phyloP scores from a whole-genome alignment of 1,284 basidiomycete species.

The Abortiporus biennis region DNA sequence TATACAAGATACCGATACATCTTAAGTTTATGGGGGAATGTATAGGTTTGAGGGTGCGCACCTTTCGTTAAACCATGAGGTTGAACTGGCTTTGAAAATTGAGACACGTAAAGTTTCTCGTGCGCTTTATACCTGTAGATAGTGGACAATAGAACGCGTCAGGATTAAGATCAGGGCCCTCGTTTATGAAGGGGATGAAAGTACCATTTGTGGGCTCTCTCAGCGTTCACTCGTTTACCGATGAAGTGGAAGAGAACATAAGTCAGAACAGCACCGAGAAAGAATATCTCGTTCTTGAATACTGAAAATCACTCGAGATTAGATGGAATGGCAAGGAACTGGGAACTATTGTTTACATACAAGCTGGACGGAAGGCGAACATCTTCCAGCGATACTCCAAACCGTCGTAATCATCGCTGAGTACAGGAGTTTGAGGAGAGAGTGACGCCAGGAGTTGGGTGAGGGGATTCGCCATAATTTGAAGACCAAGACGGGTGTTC shows the following conservation, averaged over 20 bases:
- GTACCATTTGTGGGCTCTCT: constrained; percentile 53
- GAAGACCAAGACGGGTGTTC: neutral
- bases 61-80: constrained; percentile 30
- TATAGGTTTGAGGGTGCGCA: constrained; percentile 9
- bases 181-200: constrained; percentile 9
- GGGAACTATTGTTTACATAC: constrained; percentile 33
- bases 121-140: constrained; percentile 50
- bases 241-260: constrained; percentile 49
- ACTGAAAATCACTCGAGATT: constrained; percentile 28
- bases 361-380: constrained; percentile 76
- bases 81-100: constrained; percentile 61
- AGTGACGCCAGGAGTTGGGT: constrained; percentile 19
- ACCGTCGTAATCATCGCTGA: constrained; percentile 48
- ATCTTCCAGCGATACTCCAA: constrained; percentile 67
- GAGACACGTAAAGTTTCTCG: constrained; percentile 46
- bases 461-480: constrained; percentile 6
- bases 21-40: neutral
- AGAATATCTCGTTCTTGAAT: constrained; percentile 60
- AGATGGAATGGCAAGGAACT: neutral
- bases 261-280: constrained; percentile 46
- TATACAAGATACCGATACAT: no score
- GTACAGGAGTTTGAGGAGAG: constrained; percentile 40
- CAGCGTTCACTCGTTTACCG: constrained; percentile 50
- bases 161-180: constrained; percentile 1
- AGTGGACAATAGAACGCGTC: neutral